These are phyloP conservation scores for Acidomyces sp. DNA, from an alignment of 495 filamentous ascomycete genomes.

Conservation along the genomic window DNA sequence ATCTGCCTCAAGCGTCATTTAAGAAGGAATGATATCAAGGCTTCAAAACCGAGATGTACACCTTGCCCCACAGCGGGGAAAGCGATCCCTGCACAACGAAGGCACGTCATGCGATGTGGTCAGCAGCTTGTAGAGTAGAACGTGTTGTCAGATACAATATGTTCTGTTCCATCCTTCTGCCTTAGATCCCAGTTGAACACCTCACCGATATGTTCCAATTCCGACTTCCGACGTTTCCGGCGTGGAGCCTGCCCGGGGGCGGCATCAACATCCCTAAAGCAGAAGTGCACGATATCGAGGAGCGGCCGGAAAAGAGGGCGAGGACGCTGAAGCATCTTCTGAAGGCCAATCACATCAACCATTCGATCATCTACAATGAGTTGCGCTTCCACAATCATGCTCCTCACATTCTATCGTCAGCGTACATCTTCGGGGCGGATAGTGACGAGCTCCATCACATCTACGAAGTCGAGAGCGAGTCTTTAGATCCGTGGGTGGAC, in stretches of 20 bases:
- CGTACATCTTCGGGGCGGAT: slow-evolving; percentile 69
- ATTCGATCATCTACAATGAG: slow-evolving; percentile 68
- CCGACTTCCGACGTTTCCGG: slow-evolving; percentile 4
- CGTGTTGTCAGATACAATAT: no score
- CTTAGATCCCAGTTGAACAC: no score
- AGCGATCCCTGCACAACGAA: no score
- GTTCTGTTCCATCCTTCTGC: no score
- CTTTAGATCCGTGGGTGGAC: slow-evolving; percentile 69
- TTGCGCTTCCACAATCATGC: slow-evolving; percentile 77
- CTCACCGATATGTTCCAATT: slow-evolving; percentile 13
- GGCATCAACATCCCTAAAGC: slow-evolving; percentile 56
- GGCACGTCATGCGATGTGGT: no score
- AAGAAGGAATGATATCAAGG: no score
- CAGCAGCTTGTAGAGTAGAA: no score
- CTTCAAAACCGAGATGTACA: no score
- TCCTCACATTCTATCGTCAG: slow-evolving; percentile 67
- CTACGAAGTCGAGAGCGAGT: slow-evolving; percentile 61
- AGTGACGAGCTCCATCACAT: slow-evolving; percentile 56
- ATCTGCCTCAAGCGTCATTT: no score
- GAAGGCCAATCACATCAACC: slow-evolving; percentile 79
- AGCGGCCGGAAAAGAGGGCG: slow-evolving; percentile 58
- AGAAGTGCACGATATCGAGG: slow-evolving; percentile 65
- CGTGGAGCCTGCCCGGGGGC: slow-evolving; percentile 14
- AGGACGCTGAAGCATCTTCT: slow-evolving; percentile 81
- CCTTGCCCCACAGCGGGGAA: no score